Evolutionary conservation across 1,284 basidiomycete species (phyloP), one percentile per base, ranked within the genome.

Genomic region (Boletellus deceptivus): DNA sequence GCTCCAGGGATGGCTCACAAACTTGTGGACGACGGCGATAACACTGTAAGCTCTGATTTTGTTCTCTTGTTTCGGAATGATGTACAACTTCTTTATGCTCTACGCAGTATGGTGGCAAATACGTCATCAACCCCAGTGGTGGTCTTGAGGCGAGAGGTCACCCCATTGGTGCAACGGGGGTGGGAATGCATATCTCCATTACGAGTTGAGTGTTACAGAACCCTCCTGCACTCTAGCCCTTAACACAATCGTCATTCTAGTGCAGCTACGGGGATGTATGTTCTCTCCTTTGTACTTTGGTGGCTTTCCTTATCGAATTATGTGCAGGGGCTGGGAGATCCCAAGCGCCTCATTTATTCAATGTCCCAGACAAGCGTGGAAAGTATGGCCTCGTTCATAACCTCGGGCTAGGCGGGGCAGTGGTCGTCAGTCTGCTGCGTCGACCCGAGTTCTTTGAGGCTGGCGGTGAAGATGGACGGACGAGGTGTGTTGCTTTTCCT

Each of bases 141-240:
- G 90, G 91, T 0, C 77, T 93, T 22, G 89, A 93, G 65, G 87
- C 87, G 31, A 92, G 91, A 63, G 91, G 91, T 0, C 87, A 90
- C 63, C 89, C 89, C 8, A 75, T 92, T 29, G 29, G 29, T 89
- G 91, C 90, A 0, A 91, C 88, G 5, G 90, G 90, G 0, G 69
- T 93, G 8, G 89, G 86, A 31, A 31, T 92, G 89, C 84, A 90
- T 62, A 90, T 90, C 67, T 93, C 91, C 65, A 87, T 92, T 54
- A 79, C 84, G 58, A 86, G 84, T 31, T 83, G 70, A 58, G 83
- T 75, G 24, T 25, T 16, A 5, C 2, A 16, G 3, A 20, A 16
- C 13, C 6, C 59, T 9, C n/a, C 22, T 33, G 3, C 22, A 2
- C 14, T 41, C 45, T 49, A 10, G 31, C 39, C 45, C 29, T 31